Percentiles rank a stretch among this genome's conserved stretches.
Conservation (phyloP, 2,329 filamentous ascomycete species). For the Elsinoe perseae region DNA sequence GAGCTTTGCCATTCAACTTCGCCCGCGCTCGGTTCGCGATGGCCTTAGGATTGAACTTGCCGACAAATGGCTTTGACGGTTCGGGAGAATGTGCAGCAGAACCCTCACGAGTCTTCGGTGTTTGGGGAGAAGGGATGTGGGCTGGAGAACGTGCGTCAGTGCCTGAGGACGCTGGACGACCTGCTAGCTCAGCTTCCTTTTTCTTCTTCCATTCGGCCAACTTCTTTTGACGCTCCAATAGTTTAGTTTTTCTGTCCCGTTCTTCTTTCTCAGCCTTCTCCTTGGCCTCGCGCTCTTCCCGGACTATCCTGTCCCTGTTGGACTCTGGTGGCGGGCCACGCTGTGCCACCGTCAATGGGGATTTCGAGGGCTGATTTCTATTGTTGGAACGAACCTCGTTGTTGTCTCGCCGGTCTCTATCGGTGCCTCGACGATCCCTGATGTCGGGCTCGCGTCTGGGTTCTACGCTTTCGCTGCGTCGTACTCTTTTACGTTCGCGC, state of each 20-base stretch:
- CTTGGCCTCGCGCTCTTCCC: constrained; percentile 15
- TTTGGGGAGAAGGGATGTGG: constrained; percentile 16
- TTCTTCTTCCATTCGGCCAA: constrained; percentile 90
- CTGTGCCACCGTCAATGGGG: neutral
- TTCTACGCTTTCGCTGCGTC: constrained; percentile 64
- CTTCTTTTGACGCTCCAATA: constrained; percentile 62
- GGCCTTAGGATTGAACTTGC: constrained; percentile 80
- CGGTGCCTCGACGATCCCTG: constrained; percentile 47
- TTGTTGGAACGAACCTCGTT: neutral
- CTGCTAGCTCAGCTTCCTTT: constrained; percentile 51
- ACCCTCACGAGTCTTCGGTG: constrained; percentile 18
- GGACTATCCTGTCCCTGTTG: neutral
- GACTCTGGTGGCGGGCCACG: neutral
- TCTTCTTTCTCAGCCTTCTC: constrained; percentile 14
- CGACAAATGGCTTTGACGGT: constrained; percentile 56
- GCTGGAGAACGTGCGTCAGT: constrained; percentile 14
- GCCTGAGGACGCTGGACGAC: constrained; percentile 51
- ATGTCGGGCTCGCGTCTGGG: constrained; percentile 57
- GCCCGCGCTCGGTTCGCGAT: constrained; percentile 69
- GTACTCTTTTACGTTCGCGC: constrained; percentile 55
- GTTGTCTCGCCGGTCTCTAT: constrained; percentile 28
- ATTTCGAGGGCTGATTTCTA: neutral
- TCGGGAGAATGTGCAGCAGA: constrained; percentile 26
- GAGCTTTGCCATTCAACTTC: constrained; percentile 38
- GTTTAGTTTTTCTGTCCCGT: constrained; percentile 37